Evolutionary conservation across 257 asterid species (phyloP), one percentile per base, ranked within the genome.

Genomic region (Ajuga chamaepitys): DNA sequence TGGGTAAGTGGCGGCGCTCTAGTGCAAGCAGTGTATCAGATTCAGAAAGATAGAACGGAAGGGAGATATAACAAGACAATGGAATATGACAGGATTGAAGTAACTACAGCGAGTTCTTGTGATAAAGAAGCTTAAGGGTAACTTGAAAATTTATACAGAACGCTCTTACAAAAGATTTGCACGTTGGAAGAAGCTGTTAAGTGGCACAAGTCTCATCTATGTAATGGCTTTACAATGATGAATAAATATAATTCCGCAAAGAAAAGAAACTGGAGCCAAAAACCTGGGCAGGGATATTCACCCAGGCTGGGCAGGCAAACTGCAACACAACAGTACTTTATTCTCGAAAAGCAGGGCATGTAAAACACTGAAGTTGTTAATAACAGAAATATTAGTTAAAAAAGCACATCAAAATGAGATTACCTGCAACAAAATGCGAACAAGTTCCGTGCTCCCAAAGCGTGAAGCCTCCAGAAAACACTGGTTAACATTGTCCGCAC

Each of bases 401-500:
- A 18, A 52, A 57, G 52, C 57, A 28, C 57, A 32, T 52, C 20
- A 58, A 24, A 66, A 67, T 30, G 22, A 13, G 57, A 53, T 74
- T 73, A 94, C 99, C 99, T 94, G 97, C 75, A 94, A 82, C 48
- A 94, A 67, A 78, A 94, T 94, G 69, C 97, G 99, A 70, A 94
- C 99, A 58, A 94, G 99, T 75, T 94, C 99, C 12, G 99, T 94
- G 83, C 99, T 94, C 61, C 99, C 97, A 77, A 94, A 94, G 21
- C 97, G 95, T 4, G 99, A 88, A 47, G 99, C 99, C 83, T 94
- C 99, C 66, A 94, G 91, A 78, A 94, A 94, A 67, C 99, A 90
- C 64, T 94, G 97, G 73, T 90, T 94, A 42, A 94, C 97, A 77
- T 94, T 94, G 76, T 94, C 99, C 10, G 99, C 99, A 30, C 99